phyloP scores from a whole-genome alignment of 768 basidiomycete genomes.

The Tricholoma flavovirens region DNA sequence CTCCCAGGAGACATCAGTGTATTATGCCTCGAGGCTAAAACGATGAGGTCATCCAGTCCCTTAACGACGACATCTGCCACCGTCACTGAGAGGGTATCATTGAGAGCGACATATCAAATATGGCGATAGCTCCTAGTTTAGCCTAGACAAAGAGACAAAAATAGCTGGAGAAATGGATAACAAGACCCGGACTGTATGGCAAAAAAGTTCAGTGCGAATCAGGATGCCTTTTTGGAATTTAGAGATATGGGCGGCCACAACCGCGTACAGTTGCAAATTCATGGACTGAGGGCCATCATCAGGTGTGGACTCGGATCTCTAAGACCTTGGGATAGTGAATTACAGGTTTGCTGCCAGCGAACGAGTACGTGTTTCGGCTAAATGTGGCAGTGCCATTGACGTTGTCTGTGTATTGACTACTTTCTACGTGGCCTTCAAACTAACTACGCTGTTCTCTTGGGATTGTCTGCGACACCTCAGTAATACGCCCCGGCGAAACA shows the following conservation, averaged over 20 bases:
- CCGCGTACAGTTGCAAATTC: no score
- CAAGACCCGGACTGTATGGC: no score
- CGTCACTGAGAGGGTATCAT: background rate
- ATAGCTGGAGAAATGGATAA: background rate
- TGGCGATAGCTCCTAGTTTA: background rate
- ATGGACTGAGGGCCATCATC: no score
- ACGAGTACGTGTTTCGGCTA: background rate
- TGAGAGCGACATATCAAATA: background rate
- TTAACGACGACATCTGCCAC: background rate
- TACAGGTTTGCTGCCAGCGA: no score
- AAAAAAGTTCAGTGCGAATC: no score
- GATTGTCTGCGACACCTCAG: conserved; percentile 36
- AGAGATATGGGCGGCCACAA: no score
- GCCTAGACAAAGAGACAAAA: background rate
- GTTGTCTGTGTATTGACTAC: conserved; percentile 27
- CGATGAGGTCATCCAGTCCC: background rate
- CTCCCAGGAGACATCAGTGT: background rate
- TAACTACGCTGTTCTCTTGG: conserved; percentile 19
- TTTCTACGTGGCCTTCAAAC: conserved; percentile 30
- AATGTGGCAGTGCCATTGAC: conserved; percentile 12
- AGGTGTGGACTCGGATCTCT: no score
- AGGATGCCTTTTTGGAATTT: no score
- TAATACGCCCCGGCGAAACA: conserved; percentile 24
- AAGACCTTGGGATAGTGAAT: no score
- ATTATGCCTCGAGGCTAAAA: background rate